phyloP scores from a whole-genome alignment of 495 filamentous ascomycete genomes.

The Penicillium desertorum region DNA sequence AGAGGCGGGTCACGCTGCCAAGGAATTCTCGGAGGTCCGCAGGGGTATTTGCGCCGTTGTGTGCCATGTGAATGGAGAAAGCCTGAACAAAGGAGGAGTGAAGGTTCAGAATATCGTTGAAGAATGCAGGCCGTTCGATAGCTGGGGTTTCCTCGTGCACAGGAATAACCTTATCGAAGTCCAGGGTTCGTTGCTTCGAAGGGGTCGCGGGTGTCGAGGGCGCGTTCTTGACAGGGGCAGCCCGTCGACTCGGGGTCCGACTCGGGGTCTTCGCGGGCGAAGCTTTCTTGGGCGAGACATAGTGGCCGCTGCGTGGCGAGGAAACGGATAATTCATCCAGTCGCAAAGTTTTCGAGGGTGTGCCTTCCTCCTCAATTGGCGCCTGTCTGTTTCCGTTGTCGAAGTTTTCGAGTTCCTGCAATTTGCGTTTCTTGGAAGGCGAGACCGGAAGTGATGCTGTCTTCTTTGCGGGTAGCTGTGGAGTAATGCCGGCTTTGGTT shows the following conservation, averaged over 20 bases:
- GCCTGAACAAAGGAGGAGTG: slow-evolving; percentile 44
- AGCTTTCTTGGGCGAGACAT: slow-evolving; percentile 26
- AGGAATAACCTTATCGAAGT: slow-evolving; percentile 19
- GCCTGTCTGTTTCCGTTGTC: slow-evolving; percentile 17
- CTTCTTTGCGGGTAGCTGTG: slow-evolving; percentile 27
- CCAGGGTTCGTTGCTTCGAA: slow-evolving; percentile 36
- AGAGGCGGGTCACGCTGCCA: slow-evolving; percentile 41
- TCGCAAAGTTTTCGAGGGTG: slow-evolving; percentile 45
- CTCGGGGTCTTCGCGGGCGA: slow-evolving; percentile 2
- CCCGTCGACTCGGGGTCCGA: slow-evolving; percentile 23
- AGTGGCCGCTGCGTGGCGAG: slow-evolving; percentile 42
- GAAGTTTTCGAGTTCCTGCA: slow-evolving; percentile 44
- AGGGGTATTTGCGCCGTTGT: slow-evolving; percentile 38
- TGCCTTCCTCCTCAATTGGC: slow-evolving; percentile 26
- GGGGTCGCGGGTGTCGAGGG: slow-evolving; percentile 28
- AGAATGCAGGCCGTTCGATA: slow-evolving; percentile 30
- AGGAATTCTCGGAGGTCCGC: slow-evolving; percentile 46
- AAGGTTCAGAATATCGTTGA: slow-evolving; percentile 39
- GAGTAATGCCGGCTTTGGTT: slow-evolving; percentile 41
- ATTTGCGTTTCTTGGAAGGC: slow-evolving; percentile 50
- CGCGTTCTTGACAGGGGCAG: slow-evolving; percentile 14
- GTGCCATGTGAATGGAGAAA: slow-evolving; percentile 42
- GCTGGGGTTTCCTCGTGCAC: slow-evolving; percentile 15
- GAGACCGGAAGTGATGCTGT: slow-evolving; percentile 32
- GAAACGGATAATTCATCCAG: slow-evolving; percentile 40